These are phyloP conservation scores for Talaromyces sp. DNA, from an alignment of 2,329 filamentous ascomycete genomes.

Conservation along the genomic window DNA sequence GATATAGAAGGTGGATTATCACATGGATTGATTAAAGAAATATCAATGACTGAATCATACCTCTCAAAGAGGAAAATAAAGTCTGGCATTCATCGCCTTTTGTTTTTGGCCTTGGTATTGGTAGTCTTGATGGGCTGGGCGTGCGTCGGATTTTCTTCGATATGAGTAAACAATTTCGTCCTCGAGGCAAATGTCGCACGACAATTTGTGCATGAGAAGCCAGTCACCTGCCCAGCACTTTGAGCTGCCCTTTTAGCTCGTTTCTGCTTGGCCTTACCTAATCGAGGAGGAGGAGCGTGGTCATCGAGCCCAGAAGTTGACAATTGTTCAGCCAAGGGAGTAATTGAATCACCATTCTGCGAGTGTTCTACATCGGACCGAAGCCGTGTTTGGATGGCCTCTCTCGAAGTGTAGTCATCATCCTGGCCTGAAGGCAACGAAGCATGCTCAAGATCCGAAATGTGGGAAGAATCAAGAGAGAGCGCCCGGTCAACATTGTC, in stretches of 20 bases:
- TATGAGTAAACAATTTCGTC: slow-evolving; percentile 72
- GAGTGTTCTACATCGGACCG: slow-evolving; percentile 17
- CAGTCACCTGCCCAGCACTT: slow-evolving; percentile 22
- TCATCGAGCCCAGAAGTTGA: slow-evolving; percentile 25
- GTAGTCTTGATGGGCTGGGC: slow-evolving; percentile 48
- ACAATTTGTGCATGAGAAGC: slow-evolving; percentile 77
- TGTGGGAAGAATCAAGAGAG: not conserved
- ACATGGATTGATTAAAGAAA: not conserved
- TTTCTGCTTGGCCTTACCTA: slow-evolving; percentile 59
- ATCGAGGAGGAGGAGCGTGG: slow-evolving; percentile 28
- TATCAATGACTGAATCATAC: not conserved
- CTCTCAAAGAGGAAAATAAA: not conserved
- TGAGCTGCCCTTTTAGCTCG: slow-evolving; percentile 54
- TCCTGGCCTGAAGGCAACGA: slow-evolving; percentile 11
- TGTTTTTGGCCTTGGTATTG: not conserved
- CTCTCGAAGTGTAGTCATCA: slow-evolving; percentile 48
- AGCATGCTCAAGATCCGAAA: not conserved
- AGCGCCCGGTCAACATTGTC: not conserved
- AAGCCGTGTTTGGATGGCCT: slow-evolving; percentile 45
- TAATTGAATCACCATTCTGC: slow-evolving; percentile 14
- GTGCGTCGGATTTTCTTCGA: slow-evolving; percentile 64
- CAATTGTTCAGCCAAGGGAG: slow-evolving; percentile 19
- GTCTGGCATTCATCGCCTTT: not conserved
- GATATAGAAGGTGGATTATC: not conserved
- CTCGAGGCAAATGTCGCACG: slow-evolving; percentile 75